A percentile compares a stretch with the other conserved stretches of the same genome.
Conservation (phyloP, 23 red algal genomes). For the Chondrus crispus region DNA sequence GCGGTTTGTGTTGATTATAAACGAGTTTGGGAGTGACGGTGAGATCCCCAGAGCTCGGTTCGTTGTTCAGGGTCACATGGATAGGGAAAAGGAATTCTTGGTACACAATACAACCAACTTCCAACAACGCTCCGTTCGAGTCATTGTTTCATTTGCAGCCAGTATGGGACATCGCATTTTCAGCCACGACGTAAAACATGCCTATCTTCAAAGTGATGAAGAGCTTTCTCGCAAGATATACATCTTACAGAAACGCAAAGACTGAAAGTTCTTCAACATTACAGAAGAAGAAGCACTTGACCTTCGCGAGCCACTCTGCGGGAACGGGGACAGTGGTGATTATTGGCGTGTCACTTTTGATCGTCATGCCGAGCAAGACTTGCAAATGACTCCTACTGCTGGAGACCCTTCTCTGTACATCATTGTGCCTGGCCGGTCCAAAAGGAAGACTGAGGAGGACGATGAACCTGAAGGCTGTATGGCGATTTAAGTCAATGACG, state of each 20-base stretch:
- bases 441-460: background rate
- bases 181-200: background rate
- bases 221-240: background rate
- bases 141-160: background rate
- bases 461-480: background rate
- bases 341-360: background rate
- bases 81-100: background rate
- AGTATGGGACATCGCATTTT: background rate
- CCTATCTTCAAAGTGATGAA: background rate
- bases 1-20: background rate
- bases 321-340: background rate
- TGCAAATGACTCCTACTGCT: background rate
- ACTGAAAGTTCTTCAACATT: background rate
- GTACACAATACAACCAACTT: background rate
- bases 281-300: background rate
- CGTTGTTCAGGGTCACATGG: background rate
- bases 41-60: background rate
- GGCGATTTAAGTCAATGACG: background rate
- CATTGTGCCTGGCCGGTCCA: too few species aligned
- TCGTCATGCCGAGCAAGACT: background rate
- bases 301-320: background rate
- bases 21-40: background rate
- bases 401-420: background rate
- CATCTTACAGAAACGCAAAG: background rate
- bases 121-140: background rate